Base-by-base conservation (phyloP, 495 filamentous ascomycete genomes). In the Bacidia rubella region DNA sequence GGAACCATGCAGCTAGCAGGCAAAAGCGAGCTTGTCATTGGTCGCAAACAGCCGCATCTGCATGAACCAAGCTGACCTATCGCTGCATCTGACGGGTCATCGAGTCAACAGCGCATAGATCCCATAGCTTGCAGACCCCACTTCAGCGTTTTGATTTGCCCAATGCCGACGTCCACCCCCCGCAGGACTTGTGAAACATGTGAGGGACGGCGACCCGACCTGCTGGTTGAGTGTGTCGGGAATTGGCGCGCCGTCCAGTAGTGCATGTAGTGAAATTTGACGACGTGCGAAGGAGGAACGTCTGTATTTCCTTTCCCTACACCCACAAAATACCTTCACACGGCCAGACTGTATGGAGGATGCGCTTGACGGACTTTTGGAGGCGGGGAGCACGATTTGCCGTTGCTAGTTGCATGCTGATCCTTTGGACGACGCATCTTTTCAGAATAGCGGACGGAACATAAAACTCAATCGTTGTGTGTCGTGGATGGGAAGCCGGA, bases 201-300 rank as follows among this genome's bases (percentile, higher is more conserved):
- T 50, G 47, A 38, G 27, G 17, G 47, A 38, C 19, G 25, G 22
- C 26, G 47, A 50, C 32, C 47, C 47, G 26, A 15, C 25, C 19
- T 25, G 20, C 47, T 50, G 47, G 47, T 38, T 50, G 47, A 17
- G 47, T n/a, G n/a, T n/a, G 29, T 38, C 10, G 19, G 25, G 47
- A 26, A 47, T 50, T 38, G 47, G 47, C 47, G 26, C 47, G 44
- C 44, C 11, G 19, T 35, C 26, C 5, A 50, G 47, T 44, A 44
- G 41, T 44, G 41, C 17, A 17, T 17, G 15, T 35, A 50, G 47
- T 17, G 20, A 17, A 38, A 4, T 50, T 50, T 38, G 47, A 50
- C 47, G 47, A 35, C 47, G 25, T 50, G 44, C 24, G 21, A 47
- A 24, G 20, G n/a, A n/a, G n/a, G n/a, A n/a, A n/a, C n/a, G n/a